These are phyloP conservation scores for Ophiosphaerella korrae DNA, from an alignment of 2,329 filamentous ascomycete genomes.

Conservation along the genomic window DNA sequence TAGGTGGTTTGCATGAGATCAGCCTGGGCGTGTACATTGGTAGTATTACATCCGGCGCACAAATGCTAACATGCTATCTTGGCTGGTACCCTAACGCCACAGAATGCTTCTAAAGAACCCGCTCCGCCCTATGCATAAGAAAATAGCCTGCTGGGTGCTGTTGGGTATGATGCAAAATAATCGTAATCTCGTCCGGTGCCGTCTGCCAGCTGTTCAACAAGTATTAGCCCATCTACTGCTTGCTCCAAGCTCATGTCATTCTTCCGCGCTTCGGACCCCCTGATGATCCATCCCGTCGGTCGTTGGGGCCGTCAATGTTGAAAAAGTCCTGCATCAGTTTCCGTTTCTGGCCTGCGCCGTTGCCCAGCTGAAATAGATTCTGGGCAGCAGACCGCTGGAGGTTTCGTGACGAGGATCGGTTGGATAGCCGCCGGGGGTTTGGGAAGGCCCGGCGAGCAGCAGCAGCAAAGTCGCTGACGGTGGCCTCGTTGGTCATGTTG, in stretches of 20 bases:
- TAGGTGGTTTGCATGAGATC: conserved; percentile 43
- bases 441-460: conserved; percentile 41
- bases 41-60: not conserved
- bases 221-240: not conserved
- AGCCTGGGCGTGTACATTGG: not conserved
- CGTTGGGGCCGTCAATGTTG: conserved; percentile 68
- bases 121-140: conserved; percentile 30
- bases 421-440: conserved; percentile 38
- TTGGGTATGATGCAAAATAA: conserved; percentile 24
- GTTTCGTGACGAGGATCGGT: conserved; percentile 43
- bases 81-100: conserved; percentile 25
- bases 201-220: conserved; percentile 7
- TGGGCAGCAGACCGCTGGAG: conserved; percentile 39
- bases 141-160: conserved; percentile 21
- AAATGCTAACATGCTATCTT: conserved; percentile 18
- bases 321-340: conserved; percentile 77
- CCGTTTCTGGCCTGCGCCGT: conserved; percentile 72
- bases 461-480: conserved; percentile 30
- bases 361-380: conserved; percentile 58
- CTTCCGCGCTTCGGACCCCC: conserved; percentile 48
- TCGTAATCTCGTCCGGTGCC: conserved; percentile 18
- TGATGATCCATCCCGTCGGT: conserved; percentile 59
- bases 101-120: conserved; percentile 30
- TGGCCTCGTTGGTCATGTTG: conserved; percentile 46
- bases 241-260: conserved; percentile 32